Base-by-base conservation (phyloP, 1,139 yeast species). In the Kodamaea fungicola region DNA sequence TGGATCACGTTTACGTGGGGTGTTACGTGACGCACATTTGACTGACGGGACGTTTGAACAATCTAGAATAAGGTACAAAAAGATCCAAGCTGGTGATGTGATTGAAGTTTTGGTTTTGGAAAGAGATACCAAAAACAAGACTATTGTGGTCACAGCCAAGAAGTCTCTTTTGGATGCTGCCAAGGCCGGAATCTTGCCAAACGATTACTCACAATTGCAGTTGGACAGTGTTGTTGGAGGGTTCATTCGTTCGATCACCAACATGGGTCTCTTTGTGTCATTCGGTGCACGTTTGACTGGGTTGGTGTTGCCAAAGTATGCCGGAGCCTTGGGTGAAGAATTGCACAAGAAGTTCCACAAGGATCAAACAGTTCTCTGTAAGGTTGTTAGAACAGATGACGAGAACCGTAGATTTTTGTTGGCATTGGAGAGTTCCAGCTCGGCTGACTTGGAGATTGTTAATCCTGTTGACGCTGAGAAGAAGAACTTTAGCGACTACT, bases 231-330 rank as follows among this genome's bases (percentile, higher is more conserved):
- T 52, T 34, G 58, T 85, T 37, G 71, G 77, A 43, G 98, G 97
- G 30, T 90, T 72, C 55, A 76, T 92, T 36, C 84, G 80, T 50
- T 81, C 89, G 22, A 81, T 87, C 22, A 84, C 94, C 13, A 76
- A 71, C 38, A 72, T 74, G 56, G 97, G 97, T 47, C 71, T 88
- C 22, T 90, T 92, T 57, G 84, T 92, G 40, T 77, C 84, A 0
- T 92, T 92, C 61, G 89, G 83, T 42, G 85, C 85, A 46, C 78
- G 75, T 38, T 74, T 90, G 47, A 85, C 89, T 24, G 97, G 97
- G 33, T 72, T 92, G 49, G 85, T 88, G 3, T 74, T 86, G 47
- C 88, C 92, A 41, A 81, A 83, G 54, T 82, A 83, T 52, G 83
- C 90, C 12, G 71, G 78, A 12, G 77, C 75, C 32, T 68, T 71